Evolutionary conservation across 2,329 filamentous ascomycete species (phyloP), one percentile per base, ranked within the genome.

Genomic region (Penicillium olsonii): DNA sequence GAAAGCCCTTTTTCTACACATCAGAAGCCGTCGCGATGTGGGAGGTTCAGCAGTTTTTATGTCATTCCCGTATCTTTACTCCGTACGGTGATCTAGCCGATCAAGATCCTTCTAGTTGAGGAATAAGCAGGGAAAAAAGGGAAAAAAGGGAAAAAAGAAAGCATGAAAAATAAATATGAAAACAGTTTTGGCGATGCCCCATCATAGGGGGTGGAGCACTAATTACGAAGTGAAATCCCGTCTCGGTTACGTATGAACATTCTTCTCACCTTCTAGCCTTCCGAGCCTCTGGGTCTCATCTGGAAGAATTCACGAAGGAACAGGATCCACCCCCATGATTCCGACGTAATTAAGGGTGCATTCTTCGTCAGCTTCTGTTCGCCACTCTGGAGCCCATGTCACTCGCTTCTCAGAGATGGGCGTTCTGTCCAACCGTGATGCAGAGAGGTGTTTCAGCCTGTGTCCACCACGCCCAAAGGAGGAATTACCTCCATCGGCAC

Each of bases 191-290:
- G 33, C 45, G 49, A 45, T 54, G 40, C 45, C 52, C 57, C 59
- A 62, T 59, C 57, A 62, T 56, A 62, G 57, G 57, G 57, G 57
- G 57, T 61, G 57, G 57, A 37, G 45, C 22, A 52, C n/a, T n/a
- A n/a, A 35, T 35, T 47, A 42, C 43, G 49, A 37, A 29, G 19
- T 42, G 31, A 53, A 53, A 34, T 41, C 46, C n/a, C 33, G 57
- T 55, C 52, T 56, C 53, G 51, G 49, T 57, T 62, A 61, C 59
- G 57, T 62, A 52, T 54, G 56, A 60, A 59, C 59, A 61, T 62
- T 62, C 59, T 59, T 58, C 52, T 45, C 29, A 14, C 46, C 59
- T 62, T 62, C 59, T 62, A 62, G 59, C 51, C 49, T 42, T 48
- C 57, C 59, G 57, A 46, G 37, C 42, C 9, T 17, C 38, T 52